Conservation (phyloP, 345 rosid genomes). For the Eucalyptus leucophloia region DNA sequence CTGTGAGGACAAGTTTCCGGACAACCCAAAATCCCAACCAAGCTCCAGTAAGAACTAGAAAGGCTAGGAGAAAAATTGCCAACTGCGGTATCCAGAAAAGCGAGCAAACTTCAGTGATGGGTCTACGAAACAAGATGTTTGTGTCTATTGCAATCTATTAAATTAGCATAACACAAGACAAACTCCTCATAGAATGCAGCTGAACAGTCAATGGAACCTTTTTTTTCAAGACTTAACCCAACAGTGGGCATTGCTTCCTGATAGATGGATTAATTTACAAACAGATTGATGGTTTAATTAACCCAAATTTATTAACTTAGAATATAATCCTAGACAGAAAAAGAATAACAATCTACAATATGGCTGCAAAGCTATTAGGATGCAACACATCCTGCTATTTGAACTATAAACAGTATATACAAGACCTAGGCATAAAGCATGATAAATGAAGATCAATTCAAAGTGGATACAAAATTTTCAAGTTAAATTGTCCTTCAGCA, state of each 20-base stretch:
- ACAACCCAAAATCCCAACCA: slow-evolving; percentile 97
- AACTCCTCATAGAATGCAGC: background rate
- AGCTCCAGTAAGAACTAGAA: slow-evolving; percentile 75
- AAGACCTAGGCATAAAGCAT: background rate
- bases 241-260: background rate
- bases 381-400: background rate
- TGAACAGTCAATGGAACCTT: background rate
- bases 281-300: background rate
- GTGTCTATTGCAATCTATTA: background rate
- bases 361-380: background rate
- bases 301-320: background rate
- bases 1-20: slow-evolving; percentile 63
- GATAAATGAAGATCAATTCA: background rate
- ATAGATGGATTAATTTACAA: background rate
- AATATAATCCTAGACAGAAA: background rate
- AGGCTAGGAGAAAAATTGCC: slow-evolving; percentile 58
- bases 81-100: slow-evolving; percentile 23
- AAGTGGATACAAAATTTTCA: background rate
- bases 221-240: background rate
- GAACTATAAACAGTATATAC: background rate
- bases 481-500: background rate
- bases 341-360: background rate
- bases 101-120: background rate
- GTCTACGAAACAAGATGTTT: background rate
- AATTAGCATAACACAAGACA: background rate